These are phyloP conservation scores for Boletellus ananiceps DNA, from an alignment of 768 basidiomycete species.

Conservation along the genomic window DNA sequence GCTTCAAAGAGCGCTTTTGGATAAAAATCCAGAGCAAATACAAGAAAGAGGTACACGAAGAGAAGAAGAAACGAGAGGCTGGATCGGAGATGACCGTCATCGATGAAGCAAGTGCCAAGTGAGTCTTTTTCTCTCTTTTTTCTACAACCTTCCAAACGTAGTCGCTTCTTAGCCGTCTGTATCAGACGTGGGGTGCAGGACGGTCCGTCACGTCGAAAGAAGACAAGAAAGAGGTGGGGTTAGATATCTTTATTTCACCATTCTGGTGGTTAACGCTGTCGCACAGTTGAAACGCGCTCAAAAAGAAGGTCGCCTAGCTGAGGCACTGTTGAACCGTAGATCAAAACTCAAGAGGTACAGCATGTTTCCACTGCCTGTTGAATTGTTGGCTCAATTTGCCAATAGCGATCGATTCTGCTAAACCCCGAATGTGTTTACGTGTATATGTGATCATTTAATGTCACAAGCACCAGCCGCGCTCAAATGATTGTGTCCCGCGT, in stretches of 20 bases:
- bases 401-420: constrained; percentile 45
- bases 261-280: constrained; percentile 5
- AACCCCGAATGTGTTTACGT: constrained; percentile 11
- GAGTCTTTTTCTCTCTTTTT: constrained; percentile 29
- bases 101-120: constrained; percentile 77
- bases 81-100: constrained; percentile 46
- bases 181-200: constrained; percentile 85
- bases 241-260: not conserved
- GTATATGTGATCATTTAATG: constrained; percentile 9
- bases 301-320: constrained; percentile 76
- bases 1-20: constrained; percentile 83
- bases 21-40: constrained; percentile 88
- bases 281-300: constrained; percentile 71
- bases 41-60: constrained; percentile 76
- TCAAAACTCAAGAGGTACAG: constrained; percentile 73
- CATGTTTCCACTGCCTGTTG: constrained; percentile 22
- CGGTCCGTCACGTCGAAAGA: constrained; percentile 61
- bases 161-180: constrained; percentile 47
- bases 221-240: constrained; percentile 68
- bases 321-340: constrained; percentile 74
- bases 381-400: constrained; percentile 6
- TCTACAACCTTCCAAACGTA: not conserved
- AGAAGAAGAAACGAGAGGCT: constrained; percentile 66
- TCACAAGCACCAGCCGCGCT: not conserved
- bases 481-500: no score